Evolutionary conservation across 2,329 filamentous ascomycete species (phyloP).

Genomic region (Colletotrichum limetticola): DNA sequence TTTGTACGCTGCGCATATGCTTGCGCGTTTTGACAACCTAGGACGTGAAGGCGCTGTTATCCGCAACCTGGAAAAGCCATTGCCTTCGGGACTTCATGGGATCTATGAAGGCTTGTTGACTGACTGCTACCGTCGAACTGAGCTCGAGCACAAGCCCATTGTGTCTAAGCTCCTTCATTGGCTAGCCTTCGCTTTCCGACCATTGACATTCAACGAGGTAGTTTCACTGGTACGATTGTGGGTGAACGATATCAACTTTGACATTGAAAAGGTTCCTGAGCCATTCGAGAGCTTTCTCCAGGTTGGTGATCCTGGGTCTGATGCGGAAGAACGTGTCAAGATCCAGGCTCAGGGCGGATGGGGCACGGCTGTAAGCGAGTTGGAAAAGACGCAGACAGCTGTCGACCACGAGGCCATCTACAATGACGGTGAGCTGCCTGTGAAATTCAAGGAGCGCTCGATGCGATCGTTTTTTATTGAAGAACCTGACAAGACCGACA

Average conservation of each 20-base stretch:
- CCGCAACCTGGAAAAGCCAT: constrained; percentile 39
- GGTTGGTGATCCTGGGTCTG: constrained; percentile 40
- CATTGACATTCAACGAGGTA: constrained; percentile 39
- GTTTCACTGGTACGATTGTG: constrained; percentile 37
- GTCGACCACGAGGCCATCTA: constrained; percentile 34
- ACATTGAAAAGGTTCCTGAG: constrained; percentile 42
- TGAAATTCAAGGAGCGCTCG: constrained; percentile 44
- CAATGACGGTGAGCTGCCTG: constrained; percentile 40
- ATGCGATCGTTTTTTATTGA: constrained; percentile 43
- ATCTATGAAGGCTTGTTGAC: constrained; percentile 41
- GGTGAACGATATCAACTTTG: constrained; percentile 35
- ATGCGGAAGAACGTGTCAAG: constrained; percentile 35
- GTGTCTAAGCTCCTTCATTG: constrained; percentile 41
- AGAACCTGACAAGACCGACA: constrained; percentile 7
- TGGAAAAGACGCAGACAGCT: constrained; percentile 29
- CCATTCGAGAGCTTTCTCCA: constrained; percentile 40
- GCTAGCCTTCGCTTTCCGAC: constrained; percentile 40
- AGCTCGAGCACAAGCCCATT: constrained; percentile 29
- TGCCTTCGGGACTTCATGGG: constrained; percentile 39
- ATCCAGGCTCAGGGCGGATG: constrained; percentile 1
- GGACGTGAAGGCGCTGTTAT: constrained; percentile 47
- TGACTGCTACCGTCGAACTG: constrained; percentile 41
- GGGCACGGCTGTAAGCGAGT: constrained; percentile 32
- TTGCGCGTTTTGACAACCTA: constrained; percentile 43
- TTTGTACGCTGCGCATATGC: constrained; percentile 49